phyloP scores from a whole-genome alignment of 2,329 filamentous ascomycete genomes.

The Chaetomium sp. region DNA sequence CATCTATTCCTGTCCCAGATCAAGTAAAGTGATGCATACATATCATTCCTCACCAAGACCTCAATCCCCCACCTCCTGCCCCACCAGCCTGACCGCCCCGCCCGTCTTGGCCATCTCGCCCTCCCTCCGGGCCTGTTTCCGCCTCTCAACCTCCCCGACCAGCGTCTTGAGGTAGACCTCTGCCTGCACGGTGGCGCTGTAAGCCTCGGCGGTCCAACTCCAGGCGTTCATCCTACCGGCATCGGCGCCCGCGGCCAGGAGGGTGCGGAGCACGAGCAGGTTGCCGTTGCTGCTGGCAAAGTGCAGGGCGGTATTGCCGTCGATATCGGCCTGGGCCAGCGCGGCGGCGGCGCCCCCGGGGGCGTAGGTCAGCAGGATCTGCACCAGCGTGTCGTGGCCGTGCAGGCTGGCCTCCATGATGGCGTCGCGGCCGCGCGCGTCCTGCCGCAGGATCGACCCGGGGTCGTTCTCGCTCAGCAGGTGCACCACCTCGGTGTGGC shows the following conservation, averaged over 20 bases:
- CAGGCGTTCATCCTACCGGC: constrained; percentile 71
- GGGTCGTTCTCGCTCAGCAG: constrained; percentile 68
- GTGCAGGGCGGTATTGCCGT: constrained; percentile 86
- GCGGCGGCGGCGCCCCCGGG: constrained; percentile 56
- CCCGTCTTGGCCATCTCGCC: constrained; percentile 11
- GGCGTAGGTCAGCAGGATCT: constrained; percentile 64
- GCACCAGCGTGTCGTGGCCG: constrained; percentile 66
- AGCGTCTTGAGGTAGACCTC: constrained; percentile 83
- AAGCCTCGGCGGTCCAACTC: constrained; percentile 82
- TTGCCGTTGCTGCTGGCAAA: constrained; percentile 84
- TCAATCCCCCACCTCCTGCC: constrained; percentile 13
- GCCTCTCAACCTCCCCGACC: constrained; percentile 69
- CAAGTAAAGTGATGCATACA: background rate
- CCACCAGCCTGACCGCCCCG: constrained; percentile 30
- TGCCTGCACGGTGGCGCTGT: constrained; percentile 78
- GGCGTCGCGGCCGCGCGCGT: constrained; percentile 70
- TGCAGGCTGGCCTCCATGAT: constrained; percentile 66
- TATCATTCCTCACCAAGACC: background rate
- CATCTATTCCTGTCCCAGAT: background rate
- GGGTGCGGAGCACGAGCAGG: constrained; percentile 72
- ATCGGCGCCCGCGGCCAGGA: constrained; percentile 78
- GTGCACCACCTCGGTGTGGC: constrained; percentile 73
- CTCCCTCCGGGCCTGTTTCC: constrained; percentile 36
- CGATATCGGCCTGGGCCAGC: constrained; percentile 62
- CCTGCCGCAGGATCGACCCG: constrained; percentile 63